A percentile compares a stretch with the other conserved stretches of the same genome.
These are phyloP conservation scores for Shiraia sp. DNA, from an alignment of 2,329 filamentous ascomycete species.

Conservation along the genomic window DNA sequence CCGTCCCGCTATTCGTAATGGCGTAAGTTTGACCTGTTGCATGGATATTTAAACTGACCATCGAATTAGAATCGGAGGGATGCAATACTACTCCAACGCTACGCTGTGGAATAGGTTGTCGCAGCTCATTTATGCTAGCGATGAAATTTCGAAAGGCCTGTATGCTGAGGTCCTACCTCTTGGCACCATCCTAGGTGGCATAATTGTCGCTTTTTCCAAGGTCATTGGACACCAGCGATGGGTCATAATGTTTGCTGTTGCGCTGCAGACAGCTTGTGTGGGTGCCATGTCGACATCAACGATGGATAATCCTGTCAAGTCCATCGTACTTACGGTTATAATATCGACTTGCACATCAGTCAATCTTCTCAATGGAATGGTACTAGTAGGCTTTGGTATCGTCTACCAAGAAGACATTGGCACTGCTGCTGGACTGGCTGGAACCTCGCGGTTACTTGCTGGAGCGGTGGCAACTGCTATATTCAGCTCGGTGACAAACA, in stretches of 20 bases:
- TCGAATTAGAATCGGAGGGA: constrained; percentile 32
- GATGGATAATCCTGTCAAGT: constrained; percentile 27
- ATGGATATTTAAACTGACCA: too few species aligned
- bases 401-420: constrained; percentile 37
- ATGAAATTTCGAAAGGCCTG: constrained; percentile 34
- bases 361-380: constrained; percentile 35
- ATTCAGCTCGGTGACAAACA: constrained; percentile 33
- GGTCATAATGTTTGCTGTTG: constrained; percentile 31
- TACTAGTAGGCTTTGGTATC: constrained; percentile 34
- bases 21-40: too few species aligned
- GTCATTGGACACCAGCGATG: constrained; percentile 34
- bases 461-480: constrained; percentile 35
- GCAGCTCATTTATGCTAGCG: constrained; percentile 31
- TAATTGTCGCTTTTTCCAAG: constrained; percentile 32
- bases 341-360: constrained; percentile 32
- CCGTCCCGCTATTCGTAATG: constrained; percentile 36
- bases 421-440: constrained; percentile 34
- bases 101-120: constrained; percentile 33
- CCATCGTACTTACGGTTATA: constrained; percentile 33
- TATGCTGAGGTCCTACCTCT: constrained; percentile 31
- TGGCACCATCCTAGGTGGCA: constrained; percentile 32
- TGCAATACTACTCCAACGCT: constrained; percentile 38
- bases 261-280: constrained; percentile 33
- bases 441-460: constrained; percentile 32
- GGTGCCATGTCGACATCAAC: constrained; percentile 31